Percentiles rank a stretch among this genome's conserved stretches.
phyloP scores from a whole-genome alignment of 805 yeast genomes.

The Pichia insulana region DNA sequence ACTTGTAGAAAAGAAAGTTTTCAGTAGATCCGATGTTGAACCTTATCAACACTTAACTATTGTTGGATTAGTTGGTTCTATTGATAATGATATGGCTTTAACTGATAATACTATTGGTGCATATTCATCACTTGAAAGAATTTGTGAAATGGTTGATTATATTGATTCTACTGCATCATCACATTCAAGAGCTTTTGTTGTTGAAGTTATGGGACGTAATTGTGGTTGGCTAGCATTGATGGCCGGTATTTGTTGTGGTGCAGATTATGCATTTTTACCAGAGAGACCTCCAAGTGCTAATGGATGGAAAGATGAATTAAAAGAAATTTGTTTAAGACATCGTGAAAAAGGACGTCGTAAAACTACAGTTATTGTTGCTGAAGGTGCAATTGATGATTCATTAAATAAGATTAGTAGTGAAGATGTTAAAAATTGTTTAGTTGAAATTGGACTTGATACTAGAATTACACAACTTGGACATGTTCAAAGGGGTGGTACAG shows the following conservation, averaged over 20 bases:
- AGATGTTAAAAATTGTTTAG: constrained; percentile 74
- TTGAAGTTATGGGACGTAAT: constrained; percentile 98
- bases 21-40: constrained; percentile 51
- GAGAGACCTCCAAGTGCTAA: constrained; percentile 77
- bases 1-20: constrained; percentile 44
- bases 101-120: constrained; percentile 98
- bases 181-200: constrained; percentile 94
- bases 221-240: constrained; percentile 98
- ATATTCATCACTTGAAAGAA: constrained; percentile 84
- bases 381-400: constrained; percentile 86
- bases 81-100: constrained; percentile 95
- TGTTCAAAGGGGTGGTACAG: constrained; percentile 98
- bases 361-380: constrained; percentile 94
- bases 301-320: constrained; percentile 76
- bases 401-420: constrained; percentile 74
- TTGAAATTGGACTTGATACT: constrained; percentile 82
- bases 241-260: constrained; percentile 96
- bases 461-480: constrained; percentile 94
- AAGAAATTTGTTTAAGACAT: constrained; percentile 66
- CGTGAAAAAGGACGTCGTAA: constrained; percentile 84
- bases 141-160: constrained; percentile 89
- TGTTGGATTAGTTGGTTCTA: constrained; percentile 93
- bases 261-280: constrained; percentile 90
- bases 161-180: constrained; percentile 97
- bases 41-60: constrained; percentile 68